Percentiles rank a stretch among this genome's conserved stretches.
Conservation (phyloP, 345 rosid species). For the Salix dunnii region DNA sequence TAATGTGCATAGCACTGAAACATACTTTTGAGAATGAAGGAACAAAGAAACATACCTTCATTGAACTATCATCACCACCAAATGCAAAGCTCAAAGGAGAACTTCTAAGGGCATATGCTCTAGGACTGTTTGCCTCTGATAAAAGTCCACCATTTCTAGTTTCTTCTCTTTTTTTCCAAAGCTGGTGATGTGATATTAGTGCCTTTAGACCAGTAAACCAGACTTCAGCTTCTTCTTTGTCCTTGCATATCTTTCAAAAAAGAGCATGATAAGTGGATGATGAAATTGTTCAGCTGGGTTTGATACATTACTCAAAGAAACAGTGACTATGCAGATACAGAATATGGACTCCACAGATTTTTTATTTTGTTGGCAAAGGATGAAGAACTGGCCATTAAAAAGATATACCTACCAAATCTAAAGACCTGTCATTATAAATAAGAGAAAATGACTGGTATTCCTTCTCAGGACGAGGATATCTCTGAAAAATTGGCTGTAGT, state of each 20-base stretch:
- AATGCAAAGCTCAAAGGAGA: slow-evolving; percentile 33
- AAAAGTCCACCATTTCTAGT: slow-evolving; percentile 44
- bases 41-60: slow-evolving; percentile 18
- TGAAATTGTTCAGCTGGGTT: background rate
- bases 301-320: background rate
- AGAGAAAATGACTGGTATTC: slow-evolving; percentile 37
- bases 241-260: slow-evolving; percentile 51
- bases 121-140: slow-evolving; percentile 38
- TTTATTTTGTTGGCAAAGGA: background rate
- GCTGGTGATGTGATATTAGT: slow-evolving; percentile 39
- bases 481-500: slow-evolving; percentile 28
- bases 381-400: background rate
- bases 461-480: slow-evolving; percentile 33
- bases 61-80: slow-evolving; percentile 22
- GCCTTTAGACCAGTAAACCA: slow-evolving; percentile 61
- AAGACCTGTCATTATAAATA: slow-evolving; percentile 22
- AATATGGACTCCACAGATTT: background rate
- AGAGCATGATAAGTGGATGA: background rate
- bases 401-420: slow-evolving; percentile 27
- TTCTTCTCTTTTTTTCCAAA: slow-evolving; percentile 35
- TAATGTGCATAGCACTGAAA: slow-evolving; percentile 1
- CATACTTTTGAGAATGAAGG: background rate
- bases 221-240: slow-evolving; percentile 69
- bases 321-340: background rate
- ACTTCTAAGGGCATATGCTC: slow-evolving; percentile 33